Base-by-base conservation (phyloP, 768 basidiomycete species). In the Cystofilobasidium ferigula region DNA sequence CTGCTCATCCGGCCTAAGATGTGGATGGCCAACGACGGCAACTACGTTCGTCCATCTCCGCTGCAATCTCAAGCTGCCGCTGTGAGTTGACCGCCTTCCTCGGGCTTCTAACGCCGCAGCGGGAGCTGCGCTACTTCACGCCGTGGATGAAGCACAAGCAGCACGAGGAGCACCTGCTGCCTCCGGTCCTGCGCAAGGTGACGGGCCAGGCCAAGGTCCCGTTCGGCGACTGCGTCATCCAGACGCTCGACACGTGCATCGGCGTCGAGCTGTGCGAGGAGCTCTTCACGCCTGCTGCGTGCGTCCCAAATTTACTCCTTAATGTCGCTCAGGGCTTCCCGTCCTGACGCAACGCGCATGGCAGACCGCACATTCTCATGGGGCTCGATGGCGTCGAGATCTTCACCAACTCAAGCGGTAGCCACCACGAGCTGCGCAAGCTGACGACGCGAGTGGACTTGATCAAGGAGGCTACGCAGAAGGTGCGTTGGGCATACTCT, bases 11-110 rank as follows among this genome's bases (percentile, higher is more conserved):
- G 95, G 28, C 95, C 95, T 0, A 99, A 98, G 79, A 93, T 99
- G 93, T 99, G 95, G 95, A 80, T 99, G 53, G 95, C 95, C 1
- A 98, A 98, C 73, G 91, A 95, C 72, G 95, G 95, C 4, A 98
- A 98, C 73, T 99, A 99, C 75, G 95, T 70, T 80, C 81, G 76
- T 78, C 43, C 12, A 14, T 28, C 24, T 32, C 51, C 1, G 20
- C 30, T 20, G 3, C 24, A 10, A 22, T 53, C 35, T 36, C 35
- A 40, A 10, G 30, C 22, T 9, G 22, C 12, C 5, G 26, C 36
- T 87, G 72, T 78, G 22, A 87, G 18, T 89, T 30, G 30, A 36
- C 22, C 4, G 30, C 26, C 48, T 18, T 14, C 30, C 12, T 20
- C 20, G 20, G 30, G 26, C 24, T 18, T 61, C 58, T 40, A 16